Evolutionary conservation across 345 rosid species (phyloP).

Genomic region (Rhodamnia rubescens): DNA sequence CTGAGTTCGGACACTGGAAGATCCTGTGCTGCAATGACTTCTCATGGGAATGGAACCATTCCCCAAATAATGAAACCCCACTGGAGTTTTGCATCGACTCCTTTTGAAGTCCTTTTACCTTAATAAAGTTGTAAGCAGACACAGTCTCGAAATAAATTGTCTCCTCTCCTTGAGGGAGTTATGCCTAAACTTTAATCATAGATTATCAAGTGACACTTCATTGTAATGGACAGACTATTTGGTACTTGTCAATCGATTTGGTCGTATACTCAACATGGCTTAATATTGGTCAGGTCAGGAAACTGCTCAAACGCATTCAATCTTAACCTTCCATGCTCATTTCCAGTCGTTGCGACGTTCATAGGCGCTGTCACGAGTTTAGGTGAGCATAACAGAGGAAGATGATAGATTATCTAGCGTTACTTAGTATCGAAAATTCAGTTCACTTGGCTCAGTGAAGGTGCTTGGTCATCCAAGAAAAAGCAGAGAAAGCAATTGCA

Average conservation of each 20-base stretch:
- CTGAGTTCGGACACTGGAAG: not conserved
- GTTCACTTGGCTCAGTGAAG: not conserved
- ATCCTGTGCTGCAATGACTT: not conserved
- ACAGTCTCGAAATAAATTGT: not conserved
- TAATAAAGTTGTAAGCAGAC: not conserved
- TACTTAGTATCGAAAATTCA: not conserved
- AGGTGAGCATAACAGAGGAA: not conserved
- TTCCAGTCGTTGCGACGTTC: not conserved
- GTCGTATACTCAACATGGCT: not conserved
- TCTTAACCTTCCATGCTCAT: not conserved
- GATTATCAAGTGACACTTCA: not conserved
- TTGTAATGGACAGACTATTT: not conserved
- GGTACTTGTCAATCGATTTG: not conserved
- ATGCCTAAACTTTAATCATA: not conserved
- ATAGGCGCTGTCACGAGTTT: not conserved
- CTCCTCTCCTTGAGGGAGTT: not conserved
- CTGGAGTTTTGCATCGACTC: not conserved
- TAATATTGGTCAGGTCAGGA: not conserved
- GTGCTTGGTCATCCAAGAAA: not conserved
- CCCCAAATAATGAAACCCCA: not conserved
- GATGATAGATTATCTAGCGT: not conserved
- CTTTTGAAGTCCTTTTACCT: not conserved
- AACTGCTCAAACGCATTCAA: not conserved
- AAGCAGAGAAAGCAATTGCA: not conserved
- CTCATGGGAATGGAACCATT: not conserved